Evolutionary conservation across 306 rosid genomes (phyloP), one percentile per base, ranked within the genome.

Genomic region (Fragaria ananassa): DNA sequence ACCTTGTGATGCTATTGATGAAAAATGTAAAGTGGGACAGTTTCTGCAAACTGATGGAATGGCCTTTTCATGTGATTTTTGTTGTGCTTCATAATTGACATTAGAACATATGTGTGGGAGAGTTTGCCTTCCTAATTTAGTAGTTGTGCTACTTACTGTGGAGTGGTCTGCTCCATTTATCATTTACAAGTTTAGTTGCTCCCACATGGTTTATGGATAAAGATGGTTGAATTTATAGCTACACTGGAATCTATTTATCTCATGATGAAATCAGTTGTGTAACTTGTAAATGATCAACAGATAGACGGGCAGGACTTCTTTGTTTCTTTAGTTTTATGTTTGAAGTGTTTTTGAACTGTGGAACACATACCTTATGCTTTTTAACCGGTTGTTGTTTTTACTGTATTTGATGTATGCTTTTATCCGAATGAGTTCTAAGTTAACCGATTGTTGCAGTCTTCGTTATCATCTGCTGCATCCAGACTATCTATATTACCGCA

Each of bases 401-500:
- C 71, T 77, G 21, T 11, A 72, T 39, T 71, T 19, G 74, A 58
- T 76, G 69, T 70, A 70, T 72, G 70, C 71, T 57, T 50, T 15
- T 79, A 68, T 71, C 37, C 54, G 42, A 44, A 17, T 73, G 51
- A 56, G 79, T 77, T 75, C 45, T 50, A 58, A 69, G 76, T 70
- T 74, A 74, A 83, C 49, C 56, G 63, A 46, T 78, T 85, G 73
- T 76, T 90, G 89, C 96, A 95, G 98, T 81, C 97, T 95, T 77
- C 96, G 98, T 77, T 95, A 95, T 85, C 97, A 95, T 87, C 91
- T 95, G 57, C 90, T 95, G 73, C 97, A 95, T 79, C 98, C 98
- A 19, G 98, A 92, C 76, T 95, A 95, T 82, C 79, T 95, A 57
- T 95, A 95, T 79, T 90, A 80, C 79, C 93, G 97, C 72, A 92